A percentile compares a stretch with the other conserved stretches of the same genome.
These are phyloP conservation scores for Kodamaea sagamina DNA, from an alignment of 805 yeast species.

Conservation along the genomic window DNA sequence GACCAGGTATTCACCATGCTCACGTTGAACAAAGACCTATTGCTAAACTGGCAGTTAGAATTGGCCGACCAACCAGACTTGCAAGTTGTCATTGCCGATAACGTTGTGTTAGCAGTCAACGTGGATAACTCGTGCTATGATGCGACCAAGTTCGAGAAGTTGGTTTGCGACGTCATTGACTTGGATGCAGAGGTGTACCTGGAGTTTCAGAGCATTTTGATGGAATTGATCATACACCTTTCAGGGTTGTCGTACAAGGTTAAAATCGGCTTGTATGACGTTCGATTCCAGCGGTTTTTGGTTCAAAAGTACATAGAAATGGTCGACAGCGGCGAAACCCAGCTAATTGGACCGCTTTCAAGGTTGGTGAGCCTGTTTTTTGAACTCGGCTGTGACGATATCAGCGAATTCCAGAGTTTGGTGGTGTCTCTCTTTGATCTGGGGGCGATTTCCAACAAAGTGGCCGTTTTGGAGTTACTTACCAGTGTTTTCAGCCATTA, in stretches of 20 bases:
- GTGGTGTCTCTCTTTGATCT: too few relatives aligned
- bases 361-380: slow-evolving; percentile 23
- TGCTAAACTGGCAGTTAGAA: slow-evolving; percentile 41
- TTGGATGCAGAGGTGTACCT: background rate
- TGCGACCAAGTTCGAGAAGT: slow-evolving; percentile 15
- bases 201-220: background rate
- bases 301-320: slow-evolving; percentile 22
- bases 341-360: slow-evolving; percentile 1
- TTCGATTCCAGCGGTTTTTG: slow-evolving; percentile 22
- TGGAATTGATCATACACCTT: slow-evolving; percentile 15
- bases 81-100: slow-evolving; percentile 26
- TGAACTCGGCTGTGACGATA: slow-evolving; percentile 36
- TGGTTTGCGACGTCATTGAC: background rate
- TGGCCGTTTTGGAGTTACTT: slow-evolving; percentile 8
- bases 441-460: too few relatives aligned
- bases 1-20: slow-evolving; percentile 23
- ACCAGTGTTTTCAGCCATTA: slow-evolving; percentile 20
- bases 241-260: slow-evolving; percentile 26
- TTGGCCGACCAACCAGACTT: slow-evolving; percentile 26
- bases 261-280: slow-evolving; percentile 25
- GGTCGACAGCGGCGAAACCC: background rate
- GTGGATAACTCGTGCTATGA: background rate
- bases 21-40: slow-evolving; percentile 28
- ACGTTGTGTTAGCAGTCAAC: slow-evolving; percentile 19
- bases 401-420: background rate